Evolutionary conservation across 768 basidiomycete species (phyloP).

Genomic region (Pleurotus giganteus): DNA sequence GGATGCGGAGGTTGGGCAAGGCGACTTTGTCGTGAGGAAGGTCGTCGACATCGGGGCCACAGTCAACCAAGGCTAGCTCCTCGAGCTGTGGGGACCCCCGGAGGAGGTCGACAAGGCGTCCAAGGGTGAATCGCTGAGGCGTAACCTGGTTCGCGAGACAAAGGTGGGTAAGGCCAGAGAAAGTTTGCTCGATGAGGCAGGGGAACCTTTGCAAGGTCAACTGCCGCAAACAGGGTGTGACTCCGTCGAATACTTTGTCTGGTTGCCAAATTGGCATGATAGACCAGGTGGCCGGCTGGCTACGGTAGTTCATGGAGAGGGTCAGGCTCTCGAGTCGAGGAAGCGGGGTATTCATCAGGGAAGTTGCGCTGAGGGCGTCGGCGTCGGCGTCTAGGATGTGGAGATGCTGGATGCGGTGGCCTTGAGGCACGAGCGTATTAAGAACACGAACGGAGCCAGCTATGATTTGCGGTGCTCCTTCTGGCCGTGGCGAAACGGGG

Average conservation of each 20-base stretch:
- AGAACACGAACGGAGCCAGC: neutral
- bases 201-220: neutral
- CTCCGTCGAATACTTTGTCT: neutral
- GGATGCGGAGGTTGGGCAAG: neutral
- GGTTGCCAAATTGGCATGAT: neutral
- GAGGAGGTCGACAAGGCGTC: neutral
- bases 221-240: neutral
- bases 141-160: neutral
- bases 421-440: neutral
- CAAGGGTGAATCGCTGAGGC: neutral
- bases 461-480: neutral
- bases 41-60: neutral
- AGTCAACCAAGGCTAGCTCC: neutral
- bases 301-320: neutral
- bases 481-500: neutral
- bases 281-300: neutral
- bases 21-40: conserved; percentile 14
- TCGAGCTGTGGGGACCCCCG: neutral
- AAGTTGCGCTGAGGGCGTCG: neutral
- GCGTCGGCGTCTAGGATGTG: neutral
- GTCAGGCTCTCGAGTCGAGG: neutral
- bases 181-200: neutral
- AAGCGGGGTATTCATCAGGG: neutral
- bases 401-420: neutral
- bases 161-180: neutral